Evolutionary conservation across 108 stramenopile species (phyloP).

Genomic region (Mediolabrus comicus): DNA sequence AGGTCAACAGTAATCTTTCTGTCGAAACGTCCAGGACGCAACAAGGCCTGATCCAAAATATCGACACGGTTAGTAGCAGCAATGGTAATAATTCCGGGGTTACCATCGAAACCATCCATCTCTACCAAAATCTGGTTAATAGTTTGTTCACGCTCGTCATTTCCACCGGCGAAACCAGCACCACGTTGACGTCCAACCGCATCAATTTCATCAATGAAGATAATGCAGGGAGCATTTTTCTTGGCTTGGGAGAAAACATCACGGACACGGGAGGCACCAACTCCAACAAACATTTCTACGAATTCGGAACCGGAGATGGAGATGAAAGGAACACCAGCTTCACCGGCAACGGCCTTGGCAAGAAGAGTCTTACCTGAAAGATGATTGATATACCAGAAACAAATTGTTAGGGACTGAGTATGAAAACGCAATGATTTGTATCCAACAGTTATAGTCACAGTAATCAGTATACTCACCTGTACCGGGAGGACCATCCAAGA

Average conservation of each 20-base stretch:
- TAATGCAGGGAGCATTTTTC: slow-evolving; percentile 98
- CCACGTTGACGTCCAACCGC: slow-evolving; percentile 93
- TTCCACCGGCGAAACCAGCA: slow-evolving; percentile 87
- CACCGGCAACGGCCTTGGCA: slow-evolving; percentile 98
- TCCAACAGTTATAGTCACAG: no score
- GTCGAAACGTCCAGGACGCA: slow-evolving; percentile 99
- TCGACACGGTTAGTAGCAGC: slow-evolving; percentile 98
- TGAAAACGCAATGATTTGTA: no score
- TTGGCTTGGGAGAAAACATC: slow-evolving; percentile 99
- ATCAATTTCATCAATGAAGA: slow-evolving; percentile 99
- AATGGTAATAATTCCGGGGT: slow-evolving; percentile 93
- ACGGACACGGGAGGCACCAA: slow-evolving; percentile 98
- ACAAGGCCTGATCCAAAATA: slow-evolving; percentile 91
- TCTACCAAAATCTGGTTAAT: slow-evolving; percentile 99
- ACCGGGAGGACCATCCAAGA: slow-evolving; percentile 98
- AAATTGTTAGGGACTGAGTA: no score
- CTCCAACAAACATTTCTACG: slow-evolving; percentile 99
- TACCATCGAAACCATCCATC: slow-evolving; percentile 97
- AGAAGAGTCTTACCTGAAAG: slow-evolving; percentile 96
- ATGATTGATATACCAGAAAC: no score
- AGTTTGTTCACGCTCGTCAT: slow-evolving; percentile 96
- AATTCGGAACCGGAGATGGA: slow-evolving; percentile 97
- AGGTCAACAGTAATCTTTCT: slow-evolving; percentile 95
- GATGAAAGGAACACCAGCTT: slow-evolving; percentile 99
- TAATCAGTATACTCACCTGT: no score